Base-by-base conservation (phyloP, 2,329 filamentous ascomycete genomes). In the Alternaria hordeiaustralica region DNA sequence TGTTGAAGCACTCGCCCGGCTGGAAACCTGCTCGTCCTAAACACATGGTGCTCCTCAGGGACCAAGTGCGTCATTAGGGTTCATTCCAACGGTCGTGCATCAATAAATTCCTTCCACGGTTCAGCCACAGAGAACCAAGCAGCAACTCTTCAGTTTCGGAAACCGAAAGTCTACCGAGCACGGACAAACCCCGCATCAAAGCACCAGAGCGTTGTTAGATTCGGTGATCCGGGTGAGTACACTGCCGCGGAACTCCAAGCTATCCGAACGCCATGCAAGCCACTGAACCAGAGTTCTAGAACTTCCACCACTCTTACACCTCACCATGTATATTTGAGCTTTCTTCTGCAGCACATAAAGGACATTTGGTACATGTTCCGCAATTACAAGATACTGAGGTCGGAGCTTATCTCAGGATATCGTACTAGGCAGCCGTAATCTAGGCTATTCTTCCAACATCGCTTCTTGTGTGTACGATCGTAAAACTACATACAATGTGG, bases 261-360 rank as follows among this genome's bases (percentile, higher is more conserved):
- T 33, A 33, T 33, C 47, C 47, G 47, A 51, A 51, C 47, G 47
- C 47, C 47, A 51, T 51, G 47, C 26, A 51, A 51, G 49, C 49
- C 49, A 51, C 28, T 10, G 12, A 36, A 18, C 49, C 28, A 10
- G 15, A 7, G 12, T 36, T 51, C 28, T 23, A 51, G 28, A 51
- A 51, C 18, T 55, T 55, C 51, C 36, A 41, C 51, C 51, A 55
- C 49, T 51, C 49, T 51, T 36, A 23, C 5, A 11, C n/a, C 26
- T 54, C 10, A 23, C 25, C 7, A 43, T 11, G 23, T 18, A 43
- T 28, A 33, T 23, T 45, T 25, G 9, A 25, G 8, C n/a, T 28
- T 49, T 5, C n/a, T 55, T 15, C 33, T 13, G 30, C 18, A 43
- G 23, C 12, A 10, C 7, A 11, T 6, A 10, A 20, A 30, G 25